Percentiles rank a stretch among this genome's conserved stretches.
phyloP scores from a whole-genome alignment of 2,329 filamentous ascomycete species.

The Scorias spongiosa region DNA sequence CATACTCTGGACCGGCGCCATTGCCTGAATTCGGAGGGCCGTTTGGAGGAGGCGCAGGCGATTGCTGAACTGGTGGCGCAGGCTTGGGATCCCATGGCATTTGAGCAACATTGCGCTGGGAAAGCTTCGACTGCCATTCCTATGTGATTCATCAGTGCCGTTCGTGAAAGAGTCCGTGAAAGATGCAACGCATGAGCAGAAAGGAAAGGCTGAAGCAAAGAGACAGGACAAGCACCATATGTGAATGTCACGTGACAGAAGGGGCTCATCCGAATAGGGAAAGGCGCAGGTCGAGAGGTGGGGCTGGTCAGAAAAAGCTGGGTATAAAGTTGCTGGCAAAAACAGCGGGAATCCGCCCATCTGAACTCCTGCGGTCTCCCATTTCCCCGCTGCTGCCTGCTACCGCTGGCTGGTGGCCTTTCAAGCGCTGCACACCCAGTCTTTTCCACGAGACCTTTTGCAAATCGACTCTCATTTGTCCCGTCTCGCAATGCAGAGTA shows the following conservation, averaged over 20 bases:
- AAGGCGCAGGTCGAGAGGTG: conserved; percentile 15
- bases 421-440: conserved; percentile 4
- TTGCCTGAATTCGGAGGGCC: conserved; percentile 5
- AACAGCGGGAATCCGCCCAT: conserved; percentile 25
- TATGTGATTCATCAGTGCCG: conserved; percentile 24
- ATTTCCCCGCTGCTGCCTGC: conserved; percentile 29
- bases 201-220: too few species aligned
- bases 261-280: conserved; percentile 20
- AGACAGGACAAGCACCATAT: too few species aligned
- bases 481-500: too few species aligned
- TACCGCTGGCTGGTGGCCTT: conserved; percentile 9
- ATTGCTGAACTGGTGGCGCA: conserved; percentile 34
- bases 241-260: conserved; percentile 12
- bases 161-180: not conserved
- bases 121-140: conserved; percentile 91
- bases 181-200: not conserved
- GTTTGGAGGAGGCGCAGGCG: conserved; percentile 10
- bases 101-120: conserved; percentile 64
- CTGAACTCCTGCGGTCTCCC: conserved; percentile 19
- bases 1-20: conserved; percentile 18
- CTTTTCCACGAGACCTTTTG: too few species aligned
- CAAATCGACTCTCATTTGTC: too few species aligned
- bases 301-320: conserved; percentile 6
- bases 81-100: conserved; percentile 94
- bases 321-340: conserved; percentile 32